Percentiles rank a stretch among this genome's conserved stretches.
phyloP scores from a whole-genome alignment of 1,284 basidiomycete genomes.

The Takashimella koratensis region DNA sequence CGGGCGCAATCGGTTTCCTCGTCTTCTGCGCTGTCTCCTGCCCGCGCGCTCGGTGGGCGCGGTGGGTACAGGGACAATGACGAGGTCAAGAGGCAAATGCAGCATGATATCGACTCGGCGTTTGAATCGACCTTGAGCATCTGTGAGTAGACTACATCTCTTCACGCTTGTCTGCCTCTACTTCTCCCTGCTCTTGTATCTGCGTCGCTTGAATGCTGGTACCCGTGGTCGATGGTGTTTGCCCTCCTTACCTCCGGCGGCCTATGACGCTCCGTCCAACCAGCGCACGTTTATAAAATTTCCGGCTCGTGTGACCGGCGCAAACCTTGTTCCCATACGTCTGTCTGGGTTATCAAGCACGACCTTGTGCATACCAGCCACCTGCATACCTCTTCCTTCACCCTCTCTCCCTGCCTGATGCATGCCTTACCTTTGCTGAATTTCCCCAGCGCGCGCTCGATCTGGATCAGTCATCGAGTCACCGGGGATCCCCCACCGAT shows the following conservation, averaged over 20 bases:
- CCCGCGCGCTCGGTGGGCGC: slow-evolving; percentile 18
- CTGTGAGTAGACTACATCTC: slow-evolving; percentile 45
- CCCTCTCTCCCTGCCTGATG: not conserved
- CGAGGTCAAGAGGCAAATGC: slow-evolving; percentile 39
- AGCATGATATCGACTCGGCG: slow-evolving; percentile 46
- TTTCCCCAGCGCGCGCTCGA: slow-evolving; percentile 46
- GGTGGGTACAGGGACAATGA: slow-evolving; percentile 22
- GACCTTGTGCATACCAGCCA: too few relatives aligned
- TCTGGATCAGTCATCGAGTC: slow-evolving; percentile 35
- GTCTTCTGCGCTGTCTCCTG: slow-evolving; percentile 25
- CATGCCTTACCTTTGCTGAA: too few relatives aligned
- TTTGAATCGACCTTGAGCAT: too few relatives aligned
- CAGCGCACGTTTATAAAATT: not conserved
- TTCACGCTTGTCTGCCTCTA: not conserved
- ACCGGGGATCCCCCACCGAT: slow-evolving; percentile 22
- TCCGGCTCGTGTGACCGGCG: not conserved
- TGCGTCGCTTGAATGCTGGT: too few relatives aligned
- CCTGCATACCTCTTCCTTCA: too few relatives aligned
- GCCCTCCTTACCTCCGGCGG: too few relatives aligned
- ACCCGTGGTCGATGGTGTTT: too few relatives aligned
- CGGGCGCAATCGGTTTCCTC: slow-evolving; percentile 15
- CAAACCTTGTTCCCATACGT: too few relatives aligned
- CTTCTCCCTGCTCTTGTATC: not conserved
- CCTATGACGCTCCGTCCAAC: not conserved
- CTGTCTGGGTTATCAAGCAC: too few relatives aligned